Evolutionary conservation across 306 rosid genomes (phyloP), one percentile per base, ranked within the genome.

Genomic region (Cucurbita pepo): DNA sequence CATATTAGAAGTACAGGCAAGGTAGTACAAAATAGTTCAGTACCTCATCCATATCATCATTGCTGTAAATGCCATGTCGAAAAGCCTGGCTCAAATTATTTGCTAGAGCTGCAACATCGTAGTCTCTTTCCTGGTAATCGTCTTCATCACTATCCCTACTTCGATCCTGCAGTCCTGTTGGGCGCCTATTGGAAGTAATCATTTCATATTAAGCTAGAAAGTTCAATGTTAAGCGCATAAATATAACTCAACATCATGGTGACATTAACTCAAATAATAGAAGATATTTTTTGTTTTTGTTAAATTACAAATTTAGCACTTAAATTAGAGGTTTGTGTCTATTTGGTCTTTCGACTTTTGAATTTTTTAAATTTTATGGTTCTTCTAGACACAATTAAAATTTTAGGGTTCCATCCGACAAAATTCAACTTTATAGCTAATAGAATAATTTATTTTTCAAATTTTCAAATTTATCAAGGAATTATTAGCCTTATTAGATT

Each of bases 11-110:
- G n/a, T 14, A 1, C 14, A 14, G 5, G 22, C 25, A 56, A 47
- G 4, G 36, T 11, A 38, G 13, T 47, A 69, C 59, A 62, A 72
- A 45, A 63, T 54, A 53, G 0, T 66, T 67, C 57, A 30, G 61
- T 71, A 83, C 99, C 97, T 95, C 97, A 57, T 95, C 97, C 74
- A 88, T 89, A 69, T 88, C 97, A 58, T 95, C 91, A 57, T 87
- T 89, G 78, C 60, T 95, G 84, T 89, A 91, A 78, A 91, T 89
- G 74, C 96, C 97, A 77, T 95, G 91, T 69, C 95, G 92, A 72
- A 95, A 91, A 50, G 97, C 99, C 85, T 95, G 97, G 79, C 96
- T 95, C 75, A 95, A 81, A 83, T 91, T 95, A 82, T 91, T 95
- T 55, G 97, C 99, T 14, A 95, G 83, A 45, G 99, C 96, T 56